Evolutionary conservation across 345 rosid species (phyloP).

Genomic region (Rhizophora apiculata): DNA sequence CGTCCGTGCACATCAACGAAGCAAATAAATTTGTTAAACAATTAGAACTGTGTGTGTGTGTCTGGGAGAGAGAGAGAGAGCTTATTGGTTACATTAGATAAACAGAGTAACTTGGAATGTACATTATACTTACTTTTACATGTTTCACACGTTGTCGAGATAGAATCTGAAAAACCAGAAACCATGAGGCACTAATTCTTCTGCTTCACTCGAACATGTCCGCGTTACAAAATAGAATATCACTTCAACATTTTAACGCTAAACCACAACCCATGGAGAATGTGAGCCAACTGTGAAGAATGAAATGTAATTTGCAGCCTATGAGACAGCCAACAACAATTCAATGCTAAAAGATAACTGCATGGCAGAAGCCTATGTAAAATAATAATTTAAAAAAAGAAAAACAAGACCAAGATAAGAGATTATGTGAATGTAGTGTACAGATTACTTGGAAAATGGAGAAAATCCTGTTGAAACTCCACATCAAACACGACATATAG

Average conservation of each 20-base stretch:
- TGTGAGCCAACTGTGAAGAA: constrained; percentile 14
- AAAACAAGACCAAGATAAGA: constrained; percentile 4
- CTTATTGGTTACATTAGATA: not conserved
- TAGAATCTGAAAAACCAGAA: constrained; percentile 14
- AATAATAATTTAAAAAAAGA: not conserved
- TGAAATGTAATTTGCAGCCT: constrained; percentile 19
- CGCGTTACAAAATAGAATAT: constrained; percentile 36
- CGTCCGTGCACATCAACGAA: not conserved
- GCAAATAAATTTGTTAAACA: not conserved
- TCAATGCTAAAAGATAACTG: constrained; percentile 25
- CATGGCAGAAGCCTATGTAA: constrained; percentile 5
- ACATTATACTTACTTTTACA: not conserved
- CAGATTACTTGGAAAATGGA: constrained; percentile 12
- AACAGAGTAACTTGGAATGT: constrained; percentile 1
- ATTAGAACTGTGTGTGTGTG: not conserved
- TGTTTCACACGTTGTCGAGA: not conserved
- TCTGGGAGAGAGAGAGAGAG: not conserved
- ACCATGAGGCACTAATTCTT: constrained; percentile 6
- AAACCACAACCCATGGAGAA: constrained; percentile 39
- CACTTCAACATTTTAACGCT: constrained; percentile 28
- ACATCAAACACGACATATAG: constrained; percentile 12
- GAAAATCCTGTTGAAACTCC: constrained; percentile 11
- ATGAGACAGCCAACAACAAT: constrained; percentile 27
- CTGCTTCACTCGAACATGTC: constrained; percentile 21
- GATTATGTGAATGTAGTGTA: constrained; percentile 12